Evolutionary conservation across 2,329 filamentous ascomycete species (phyloP), one percentile per base, ranked within the genome.

Genomic region (Zasmidium angulare): DNA sequence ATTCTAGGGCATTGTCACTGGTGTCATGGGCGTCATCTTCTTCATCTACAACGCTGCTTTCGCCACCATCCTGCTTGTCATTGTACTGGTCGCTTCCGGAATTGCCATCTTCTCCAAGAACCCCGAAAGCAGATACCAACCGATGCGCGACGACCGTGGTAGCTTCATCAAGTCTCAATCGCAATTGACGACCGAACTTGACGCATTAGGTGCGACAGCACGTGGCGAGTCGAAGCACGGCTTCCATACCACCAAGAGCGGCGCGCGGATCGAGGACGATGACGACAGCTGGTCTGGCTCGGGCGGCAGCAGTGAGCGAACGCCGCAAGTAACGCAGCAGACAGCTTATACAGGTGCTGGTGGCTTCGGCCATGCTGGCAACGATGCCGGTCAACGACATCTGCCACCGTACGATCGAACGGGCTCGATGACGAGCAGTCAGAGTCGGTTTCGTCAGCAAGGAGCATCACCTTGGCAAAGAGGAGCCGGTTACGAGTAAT

Each of bases 131-230:
- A 88, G 93, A 62, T 98, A 98, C 77, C 91, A 96, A 76, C 92
- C 91, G 69, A 97, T 98, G 93, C 89, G 89, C 56, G 93, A 98
- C 71, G 93, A 98, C 76, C 89, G 93, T 69, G 91, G 91, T 53
- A 97, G 93, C 10, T 97, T 98, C 79, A 96, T 97, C 86, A 97
- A 97, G 81, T 96, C 92, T 14, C 90, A 95, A 75, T 90, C 90
- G 3, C 88, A 93, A 71, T 81, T 96, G 17, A 91, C 89, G 3
- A 96, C 92, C 7, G 93, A 97, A 77, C 83, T 97, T 53, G 92
- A 97, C 74, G 93, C 93, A 9, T 80, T 97, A 58, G 93, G 90
- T 65, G 90, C 90, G 17, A 96, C 92, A 3, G 93, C 93, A 31
- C 88, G 93, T 71, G 92, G 92, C 59, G 92, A 96, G 72, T 73